Conservation (phyloP, 1,139 yeast species). For the Candida sanyaensis region DNA sequence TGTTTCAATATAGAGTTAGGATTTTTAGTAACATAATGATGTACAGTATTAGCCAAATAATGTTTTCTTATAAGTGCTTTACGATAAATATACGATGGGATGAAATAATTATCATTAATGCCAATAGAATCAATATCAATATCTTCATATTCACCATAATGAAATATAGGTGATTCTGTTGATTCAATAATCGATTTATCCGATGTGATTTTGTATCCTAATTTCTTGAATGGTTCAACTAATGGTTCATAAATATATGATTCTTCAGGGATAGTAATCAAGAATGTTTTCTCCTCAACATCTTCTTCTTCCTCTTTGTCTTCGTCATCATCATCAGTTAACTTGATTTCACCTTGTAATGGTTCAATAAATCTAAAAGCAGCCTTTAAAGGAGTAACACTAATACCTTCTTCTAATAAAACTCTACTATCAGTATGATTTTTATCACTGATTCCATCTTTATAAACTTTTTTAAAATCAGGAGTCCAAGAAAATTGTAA, state of each 20-base stretch:
- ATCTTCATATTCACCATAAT: conserved; percentile 90
- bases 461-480: conserved; percentile 68
- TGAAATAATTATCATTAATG: conserved; percentile 49
- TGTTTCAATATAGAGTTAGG: conserved; percentile 61
- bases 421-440: conserved; percentile 61
- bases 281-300: conserved; percentile 14
- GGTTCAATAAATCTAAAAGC: conserved; percentile 60
- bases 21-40: conserved; percentile 69
- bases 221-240: conserved; percentile 38
- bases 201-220: conserved; percentile 28
- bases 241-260: conserved; percentile 66
- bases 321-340: conserved; percentile 24
- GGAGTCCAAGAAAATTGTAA: conserved; percentile 76
- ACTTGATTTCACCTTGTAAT: conserved; percentile 55
- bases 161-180: conserved; percentile 47
- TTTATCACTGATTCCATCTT: conserved; percentile 53
- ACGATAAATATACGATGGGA: conserved; percentile 81
- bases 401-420: conserved; percentile 49
- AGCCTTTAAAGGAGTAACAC: conserved; percentile 86
- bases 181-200: conserved; percentile 21
- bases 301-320: conserved; percentile 1
- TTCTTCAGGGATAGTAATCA: conserved; percentile 35
- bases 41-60: conserved; percentile 78
- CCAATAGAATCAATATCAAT: conserved; percentile 67
- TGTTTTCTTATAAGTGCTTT: conserved; percentile 91